Percentiles rank a stretch among this genome's conserved stretches.
Evolutionary conservation across 805 yeast species (phyloP).

Genomic region (Saccharomyces cerevisiae): DNA sequence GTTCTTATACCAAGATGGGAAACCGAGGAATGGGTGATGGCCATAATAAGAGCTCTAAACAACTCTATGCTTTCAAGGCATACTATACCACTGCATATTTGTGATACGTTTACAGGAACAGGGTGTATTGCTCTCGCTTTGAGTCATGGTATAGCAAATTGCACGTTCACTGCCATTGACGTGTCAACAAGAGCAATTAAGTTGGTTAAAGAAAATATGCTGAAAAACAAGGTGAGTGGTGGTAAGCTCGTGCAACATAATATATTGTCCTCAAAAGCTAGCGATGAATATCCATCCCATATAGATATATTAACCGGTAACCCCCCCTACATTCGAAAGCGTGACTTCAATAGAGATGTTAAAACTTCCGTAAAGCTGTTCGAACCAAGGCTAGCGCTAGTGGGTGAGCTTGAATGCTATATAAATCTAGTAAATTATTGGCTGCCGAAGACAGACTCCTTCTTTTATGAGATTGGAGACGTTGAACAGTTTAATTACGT

Average conservation of each 20-base stretch:
- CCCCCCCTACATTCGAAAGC: conserved; percentile 71
- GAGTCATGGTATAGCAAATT: conserved; percentile 21
- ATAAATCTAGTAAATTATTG: conserved; percentile 42
- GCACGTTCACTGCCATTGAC: conserved; percentile 44
- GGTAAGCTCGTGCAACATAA: neutral
- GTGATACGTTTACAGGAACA: conserved; percentile 81
- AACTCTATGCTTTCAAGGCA: neutral
- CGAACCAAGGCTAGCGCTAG: conserved; percentile 75
- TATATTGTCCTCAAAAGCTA: neutral
- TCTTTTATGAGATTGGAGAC: conserved; percentile 74
- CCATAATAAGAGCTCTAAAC: conserved; percentile 27
- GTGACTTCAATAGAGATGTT: conserved; percentile 33
- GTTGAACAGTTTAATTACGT: conserved; percentile 45
- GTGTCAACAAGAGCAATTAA: conserved; percentile 44
- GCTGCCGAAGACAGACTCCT: conserved; percentile 37
- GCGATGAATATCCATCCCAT: conserved; percentile 2
- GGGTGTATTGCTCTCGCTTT: conserved; percentile 74
- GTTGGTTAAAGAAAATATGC: conserved; percentile 41
- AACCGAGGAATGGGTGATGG: conserved; percentile 81
- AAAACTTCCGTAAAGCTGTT: conserved; percentile 57
- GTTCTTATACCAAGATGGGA: conserved; percentile 92
- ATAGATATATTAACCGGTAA: conserved; percentile 65
- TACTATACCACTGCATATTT: conserved; percentile 21
- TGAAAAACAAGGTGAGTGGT: neutral
- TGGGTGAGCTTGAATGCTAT: conserved; percentile 72